These are phyloP conservation scores for Lodderomyces orthopsilosis DNA, from an alignment of 1,139 yeast species.

Conservation along the genomic window DNA sequence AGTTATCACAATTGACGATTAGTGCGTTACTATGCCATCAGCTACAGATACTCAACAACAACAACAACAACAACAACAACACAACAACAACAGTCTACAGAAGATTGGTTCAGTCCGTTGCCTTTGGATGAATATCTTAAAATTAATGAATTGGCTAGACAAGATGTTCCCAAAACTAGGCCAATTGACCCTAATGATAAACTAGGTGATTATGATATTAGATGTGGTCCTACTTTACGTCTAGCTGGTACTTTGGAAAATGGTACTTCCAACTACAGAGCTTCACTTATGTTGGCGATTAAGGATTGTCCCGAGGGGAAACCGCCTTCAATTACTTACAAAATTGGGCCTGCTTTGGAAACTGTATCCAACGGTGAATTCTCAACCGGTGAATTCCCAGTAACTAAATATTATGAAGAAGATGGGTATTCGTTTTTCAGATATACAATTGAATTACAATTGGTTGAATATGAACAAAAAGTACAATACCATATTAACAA, in stretches of 20 bases:
- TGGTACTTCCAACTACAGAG: slow-evolving; percentile 53
- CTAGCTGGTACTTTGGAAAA: slow-evolving; percentile 58
- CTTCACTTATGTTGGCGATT: slow-evolving; percentile 61
- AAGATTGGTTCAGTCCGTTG: slow-evolving; percentile 27
- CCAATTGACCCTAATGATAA: slow-evolving; percentile 19
- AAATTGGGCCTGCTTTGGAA: slow-evolving; percentile 35
- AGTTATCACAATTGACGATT: no score
- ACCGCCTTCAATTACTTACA: slow-evolving; percentile 37
- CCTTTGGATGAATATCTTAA: slow-evolving; percentile 29
- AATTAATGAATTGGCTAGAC: slow-evolving; percentile 24
- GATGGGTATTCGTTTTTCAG: slow-evolving; percentile 61
- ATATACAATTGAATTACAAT: slow-evolving; percentile 49
- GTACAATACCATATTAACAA: slow-evolving; percentile 59
- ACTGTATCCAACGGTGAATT: slow-evolving; percentile 10
- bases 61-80: neutral
- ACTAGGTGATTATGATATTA: slow-evolving; percentile 41
- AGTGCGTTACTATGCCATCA: neutral
- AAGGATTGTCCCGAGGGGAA: slow-evolving; percentile 33
- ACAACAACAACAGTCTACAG: neutral
- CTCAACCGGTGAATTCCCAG: slow-evolving; percentile 44
- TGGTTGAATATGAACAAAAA: slow-evolving; percentile 52
- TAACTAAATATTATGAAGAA: slow-evolving; percentile 34
- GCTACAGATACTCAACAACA: neutral
- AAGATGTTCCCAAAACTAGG: slow-evolving; percentile 14
- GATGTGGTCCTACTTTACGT: slow-evolving; percentile 78